Base-by-base conservation (phyloP, 306 rosid species). In the Heteromeles arbutifolia region DNA sequence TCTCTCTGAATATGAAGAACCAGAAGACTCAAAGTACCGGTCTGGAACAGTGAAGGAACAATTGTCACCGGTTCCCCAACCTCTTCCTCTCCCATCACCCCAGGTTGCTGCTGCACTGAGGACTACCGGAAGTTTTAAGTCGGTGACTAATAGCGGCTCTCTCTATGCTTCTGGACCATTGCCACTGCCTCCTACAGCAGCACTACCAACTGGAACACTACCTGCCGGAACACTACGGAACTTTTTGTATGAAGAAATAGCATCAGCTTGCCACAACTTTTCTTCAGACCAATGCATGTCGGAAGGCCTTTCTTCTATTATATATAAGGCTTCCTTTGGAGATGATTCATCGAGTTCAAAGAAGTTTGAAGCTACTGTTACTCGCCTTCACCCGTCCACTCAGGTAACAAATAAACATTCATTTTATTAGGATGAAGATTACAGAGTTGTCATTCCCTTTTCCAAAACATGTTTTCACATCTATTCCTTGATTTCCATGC, bases 1-100 rank as follows among this genome's bases (percentile, higher is more conserved):
- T 50, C 80, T 88, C 45, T 72, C 83, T 77, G 99, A 90, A 75
- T 90, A 89, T 37, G 96, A 85, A 18, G 99, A 95, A 64, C 90
- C 75, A 65, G 97, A 92, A 67, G 99, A 95, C 76, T 75, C 84
- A 6, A 92, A 72, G 84, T 63, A 82, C 82, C 87, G 89, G 65
- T 58, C 85, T 19, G 92, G 80, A 67, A 86, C 85, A 44, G 78
- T 79, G 65, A 92, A 86, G 80, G 97, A 95, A 70, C 95, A 82
- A 61, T 85, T 25, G 21, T 62, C 90, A 28, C 84, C 96, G 24
- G 88, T 85, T 76, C 92, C 98, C 26, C 98, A 86, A 77, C 99
- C 99, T 69, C 96, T 96, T 82, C 99, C 99, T 25, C 98, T 96
- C 53, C 99, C 99, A 67, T 92, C 98, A 17, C 92, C 93, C 65